Conservation (phyloP, 768 basidiomycete genomes). For the Phylloporus sp. region DNA sequence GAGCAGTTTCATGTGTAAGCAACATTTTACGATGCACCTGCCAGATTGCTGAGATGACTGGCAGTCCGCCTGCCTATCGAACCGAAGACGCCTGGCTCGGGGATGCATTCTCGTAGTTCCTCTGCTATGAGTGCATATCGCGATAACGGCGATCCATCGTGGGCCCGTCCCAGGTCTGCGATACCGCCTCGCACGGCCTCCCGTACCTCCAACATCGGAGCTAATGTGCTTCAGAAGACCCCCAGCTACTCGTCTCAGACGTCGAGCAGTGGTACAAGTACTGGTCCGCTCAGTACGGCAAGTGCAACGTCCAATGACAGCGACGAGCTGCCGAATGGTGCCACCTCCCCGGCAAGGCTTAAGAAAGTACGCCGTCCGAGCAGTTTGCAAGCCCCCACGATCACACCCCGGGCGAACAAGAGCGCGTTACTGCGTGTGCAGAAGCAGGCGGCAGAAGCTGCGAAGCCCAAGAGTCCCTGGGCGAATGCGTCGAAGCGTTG, state of each 20-base stretch:
- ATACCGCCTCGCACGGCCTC: constrained; percentile 40
- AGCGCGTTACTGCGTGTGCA: constrained; percentile 67
- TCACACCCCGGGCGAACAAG: constrained; percentile 66
- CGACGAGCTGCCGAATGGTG: constrained; percentile 16
- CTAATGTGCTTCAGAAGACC: constrained; percentile 14
- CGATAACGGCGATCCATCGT: constrained; percentile 13
- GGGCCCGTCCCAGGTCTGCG: constrained; percentile 16
- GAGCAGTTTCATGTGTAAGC: constrained; percentile 67
- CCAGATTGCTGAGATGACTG: neutral
- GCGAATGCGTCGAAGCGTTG: constrained; percentile 29
- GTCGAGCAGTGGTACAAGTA: constrained; percentile 22
- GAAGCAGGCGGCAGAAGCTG: constrained; percentile 45
- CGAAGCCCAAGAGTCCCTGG: constrained; percentile 31
- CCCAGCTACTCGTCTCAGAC: constrained; percentile 23
- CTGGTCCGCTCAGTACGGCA: constrained; percentile 27
- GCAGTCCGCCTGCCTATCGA: constrained; percentile 45
- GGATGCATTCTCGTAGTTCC: constrained; percentile 37
- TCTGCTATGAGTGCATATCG: constrained; percentile 34
- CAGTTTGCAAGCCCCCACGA: constrained; percentile 54
- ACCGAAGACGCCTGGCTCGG: constrained; percentile 38
- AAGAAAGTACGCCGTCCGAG: constrained; percentile 45
- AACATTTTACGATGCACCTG: no score
- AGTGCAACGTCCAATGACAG: constrained; percentile 23
- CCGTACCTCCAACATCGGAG: constrained; percentile 29
- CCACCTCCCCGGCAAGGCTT: constrained; percentile 23